phyloP scores from a whole-genome alignment of 345 rosid species.

The Carallia pectinifolia region DNA sequence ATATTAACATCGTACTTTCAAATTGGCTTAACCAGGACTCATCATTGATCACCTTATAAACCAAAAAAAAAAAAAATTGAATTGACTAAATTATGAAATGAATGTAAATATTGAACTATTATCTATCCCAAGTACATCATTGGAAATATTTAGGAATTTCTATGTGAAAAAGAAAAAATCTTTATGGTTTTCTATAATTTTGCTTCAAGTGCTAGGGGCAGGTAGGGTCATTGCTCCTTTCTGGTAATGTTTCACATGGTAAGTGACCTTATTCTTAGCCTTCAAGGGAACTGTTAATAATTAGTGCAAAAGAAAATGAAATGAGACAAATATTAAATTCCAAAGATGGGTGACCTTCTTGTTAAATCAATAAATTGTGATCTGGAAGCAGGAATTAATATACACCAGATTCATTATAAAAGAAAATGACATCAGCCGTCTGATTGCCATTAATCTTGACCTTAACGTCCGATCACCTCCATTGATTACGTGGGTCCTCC shows the following conservation, averaged over 20 bases:
- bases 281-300: constrained; percentile 26
- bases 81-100: too few relatives aligned
- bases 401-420: background rate
- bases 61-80: too few relatives aligned
- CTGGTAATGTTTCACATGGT: constrained; percentile 26
- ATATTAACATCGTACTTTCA: too few relatives aligned
- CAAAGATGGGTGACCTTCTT: background rate
- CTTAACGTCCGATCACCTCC: background rate
- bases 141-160: too few relatives aligned
- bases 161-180: too few relatives aligned
- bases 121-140: too few relatives aligned
- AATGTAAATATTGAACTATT: too few relatives aligned
- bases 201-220: background rate
- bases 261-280: constrained; percentile 36
- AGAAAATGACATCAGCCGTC: background rate
- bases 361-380: background rate
- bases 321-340: background rate
- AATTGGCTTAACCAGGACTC: too few relatives aligned
- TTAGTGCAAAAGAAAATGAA: background rate
- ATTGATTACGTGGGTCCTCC: constrained; percentile 1
- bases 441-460: background rate
- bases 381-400: background rate
- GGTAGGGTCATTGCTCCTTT: constrained; percentile 1
- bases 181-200: too few relatives aligned
- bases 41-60: too few relatives aligned